Base-by-base conservation (phyloP, 1,284 basidiomycete genomes). In the Pseudomicrostroma phylloplanum region DNA sequence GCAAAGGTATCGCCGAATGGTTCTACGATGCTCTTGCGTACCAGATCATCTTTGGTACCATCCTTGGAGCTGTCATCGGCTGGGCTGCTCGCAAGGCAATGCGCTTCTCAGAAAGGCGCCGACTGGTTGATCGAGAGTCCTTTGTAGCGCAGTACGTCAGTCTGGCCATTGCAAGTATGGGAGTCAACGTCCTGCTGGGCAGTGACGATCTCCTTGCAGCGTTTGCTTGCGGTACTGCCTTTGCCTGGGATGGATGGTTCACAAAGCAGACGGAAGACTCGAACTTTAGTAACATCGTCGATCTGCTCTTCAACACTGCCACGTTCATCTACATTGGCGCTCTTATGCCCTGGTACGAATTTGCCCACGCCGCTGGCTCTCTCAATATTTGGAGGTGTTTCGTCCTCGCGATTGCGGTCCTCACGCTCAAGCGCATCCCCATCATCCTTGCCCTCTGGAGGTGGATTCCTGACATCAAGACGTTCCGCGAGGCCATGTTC, bases 211-310 rank as follows among this genome's bases (percentile, higher is more conserved):
- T 78, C 17, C 71, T 79, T 12, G 76, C 93, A 12, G 89, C 94
- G 0, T 99, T 98, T 79, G 88, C 89, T 1, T 97, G 93, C 74
- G 96, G 96, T 23, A 88, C 90, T 2, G 92, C 92, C 1, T 99
- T 97, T 77, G 96, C 93, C 0, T 98, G 94, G 94, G 94, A 98
- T 71, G 81, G 74, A 26, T 76, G 93, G 66, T 96, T 96, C 83
- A 96, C 96, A 83, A 86, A 88, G 70, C 92, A 96, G 71, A 98
- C 93, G 1, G 93, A 96, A 60, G 73, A 75, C 61, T 78, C 76
- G 39, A 89, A 93, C 70, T 98, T 98, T 83, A 91, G 89, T 70
- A 92, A 90, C 80, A 94, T 98, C 72, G 91, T 98, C 77, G 93
- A 96, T 79, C 81, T 92, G 67, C 82, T 93, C 62, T 80, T 76